Evolutionary conservation across 73 alveolate species (phyloP).

Genomic region (Paramecium octaurelia): DNA sequence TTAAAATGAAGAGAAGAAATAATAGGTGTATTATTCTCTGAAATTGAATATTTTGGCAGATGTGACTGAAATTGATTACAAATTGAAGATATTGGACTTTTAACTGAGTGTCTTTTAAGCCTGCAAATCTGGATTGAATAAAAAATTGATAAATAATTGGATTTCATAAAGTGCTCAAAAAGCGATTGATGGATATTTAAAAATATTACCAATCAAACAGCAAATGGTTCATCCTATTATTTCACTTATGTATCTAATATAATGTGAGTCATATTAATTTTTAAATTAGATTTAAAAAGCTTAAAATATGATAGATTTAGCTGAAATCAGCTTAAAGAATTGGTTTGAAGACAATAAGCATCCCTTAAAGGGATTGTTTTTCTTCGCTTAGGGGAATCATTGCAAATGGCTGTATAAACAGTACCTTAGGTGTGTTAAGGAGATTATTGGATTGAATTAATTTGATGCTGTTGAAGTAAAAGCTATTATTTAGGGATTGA

Average conservation of each 20-base stretch:
- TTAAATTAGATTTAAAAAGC: neutral
- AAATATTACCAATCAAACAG: neutral
- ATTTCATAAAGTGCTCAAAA: neutral
- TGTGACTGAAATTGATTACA: neutral
- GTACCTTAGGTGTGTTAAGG: neutral
- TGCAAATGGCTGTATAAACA: neutral
- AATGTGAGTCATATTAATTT: neutral
- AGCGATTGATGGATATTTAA: neutral
- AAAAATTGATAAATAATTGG: slow-evolving; percentile 20
- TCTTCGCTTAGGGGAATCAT: neutral
- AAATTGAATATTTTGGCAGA: neutral
- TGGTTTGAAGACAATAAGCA: slow-evolving; percentile 17
- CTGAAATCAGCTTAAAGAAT: neutral
- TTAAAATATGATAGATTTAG: neutral
- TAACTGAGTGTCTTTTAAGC: neutral
- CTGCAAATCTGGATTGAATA: neutral
- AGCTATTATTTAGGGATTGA: neutral
- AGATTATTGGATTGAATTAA: neutral
- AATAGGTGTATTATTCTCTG: neutral
- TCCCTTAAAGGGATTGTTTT: neutral
- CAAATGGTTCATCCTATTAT: neutral
- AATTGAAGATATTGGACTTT: neutral
- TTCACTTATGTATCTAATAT: neutral
- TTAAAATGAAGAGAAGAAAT: neutral
- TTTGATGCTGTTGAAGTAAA: neutral